phyloP scores from a whole-genome alignment of 345 rosid species.

The Salix viminalis region DNA sequence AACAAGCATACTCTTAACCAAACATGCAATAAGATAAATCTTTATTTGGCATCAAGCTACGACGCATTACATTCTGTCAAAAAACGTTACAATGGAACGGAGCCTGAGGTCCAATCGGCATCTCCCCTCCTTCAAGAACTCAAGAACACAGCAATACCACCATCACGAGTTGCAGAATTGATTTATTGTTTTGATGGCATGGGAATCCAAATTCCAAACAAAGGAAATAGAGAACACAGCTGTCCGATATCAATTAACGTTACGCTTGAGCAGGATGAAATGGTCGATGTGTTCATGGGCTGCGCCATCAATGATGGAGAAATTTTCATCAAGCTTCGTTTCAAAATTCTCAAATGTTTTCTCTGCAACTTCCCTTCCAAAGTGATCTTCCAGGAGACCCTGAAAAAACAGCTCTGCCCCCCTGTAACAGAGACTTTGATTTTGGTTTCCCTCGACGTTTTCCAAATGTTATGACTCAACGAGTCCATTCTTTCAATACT shows the following conservation, averaged over 20 bases:
- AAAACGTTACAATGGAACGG: too few relatives aligned
- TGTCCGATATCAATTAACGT: background rate
- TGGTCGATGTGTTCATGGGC: background rate
- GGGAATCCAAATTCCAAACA: too few relatives aligned
- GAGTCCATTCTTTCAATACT: conserved; percentile 6
- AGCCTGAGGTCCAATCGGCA: too few relatives aligned
- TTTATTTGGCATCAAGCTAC: too few relatives aligned
- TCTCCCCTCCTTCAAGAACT: too few relatives aligned
- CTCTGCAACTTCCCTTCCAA: conserved; percentile 5
- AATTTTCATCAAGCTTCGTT: background rate
- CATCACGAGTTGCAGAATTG: too few relatives aligned
- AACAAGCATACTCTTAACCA: too few relatives aligned
- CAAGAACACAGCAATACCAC: too few relatives aligned
- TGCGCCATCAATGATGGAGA: background rate
- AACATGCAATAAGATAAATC: too few relatives aligned
- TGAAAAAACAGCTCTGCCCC: conserved; percentile 9
- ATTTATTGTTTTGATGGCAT: too few relatives aligned
- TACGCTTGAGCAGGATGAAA: conserved; percentile 3
- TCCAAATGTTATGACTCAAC: background rate
- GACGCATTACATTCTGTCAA: too few relatives aligned
- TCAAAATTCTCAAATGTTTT: conserved; percentile 1
- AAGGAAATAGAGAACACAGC: too few relatives aligned
- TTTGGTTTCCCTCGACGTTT: background rate
- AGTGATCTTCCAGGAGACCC: conserved; percentile 11
- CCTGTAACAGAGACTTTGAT: background rate